Percentiles rank a stretch among this genome's conserved stretches.
Conservation (phyloP, 2,329 filamentous ascomycete genomes). For the Calonectria montana region DNA sequence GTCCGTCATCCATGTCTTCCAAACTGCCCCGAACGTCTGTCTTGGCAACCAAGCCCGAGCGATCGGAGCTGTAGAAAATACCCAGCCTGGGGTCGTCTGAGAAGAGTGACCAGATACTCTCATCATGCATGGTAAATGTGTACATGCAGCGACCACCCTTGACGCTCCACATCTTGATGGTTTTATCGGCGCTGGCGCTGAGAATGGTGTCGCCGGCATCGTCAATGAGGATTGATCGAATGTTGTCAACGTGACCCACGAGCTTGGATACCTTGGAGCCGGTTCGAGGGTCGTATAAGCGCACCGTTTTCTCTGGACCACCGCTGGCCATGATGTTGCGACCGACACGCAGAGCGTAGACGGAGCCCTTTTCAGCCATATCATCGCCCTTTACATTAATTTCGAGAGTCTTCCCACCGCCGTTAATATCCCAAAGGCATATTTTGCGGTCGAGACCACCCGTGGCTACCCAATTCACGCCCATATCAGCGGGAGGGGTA, state of each 20-base stretch:
- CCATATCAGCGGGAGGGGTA: conserved; percentile 70
- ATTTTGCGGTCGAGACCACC: conserved; percentile 94
- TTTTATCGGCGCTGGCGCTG: conserved; percentile 95
- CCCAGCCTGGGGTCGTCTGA: conserved; percentile 87
- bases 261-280: conserved; percentile 96
- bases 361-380: conserved; percentile 88
- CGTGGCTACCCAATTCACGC: conserved; percentile 89
- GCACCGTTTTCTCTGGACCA: conserved; percentile 91
- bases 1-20: conserved; percentile 80
- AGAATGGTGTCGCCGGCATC: conserved; percentile 90
- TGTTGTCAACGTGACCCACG: conserved; percentile 94
- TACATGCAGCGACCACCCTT: conserved; percentile 96
- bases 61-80: conserved; percentile 94
- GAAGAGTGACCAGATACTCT: conserved; percentile 96
- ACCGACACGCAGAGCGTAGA: conserved; percentile 88
- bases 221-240: conserved; percentile 90
- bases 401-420: conserved; percentile 85
- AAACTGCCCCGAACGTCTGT: conserved; percentile 84
- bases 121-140: conserved; percentile 98
- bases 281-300: conserved; percentile 90
- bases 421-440: conserved; percentile 92
- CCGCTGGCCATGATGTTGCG: conserved; percentile 88
- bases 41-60: conserved; percentile 94
- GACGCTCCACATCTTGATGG: conserved; percentile 97
- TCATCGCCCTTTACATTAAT: conserved; percentile 90